Percentiles rank a stretch among this genome's conserved stretches.
Conservation (phyloP, 352 stramenopile species). For the Phytopythium mirpurense region DNA sequence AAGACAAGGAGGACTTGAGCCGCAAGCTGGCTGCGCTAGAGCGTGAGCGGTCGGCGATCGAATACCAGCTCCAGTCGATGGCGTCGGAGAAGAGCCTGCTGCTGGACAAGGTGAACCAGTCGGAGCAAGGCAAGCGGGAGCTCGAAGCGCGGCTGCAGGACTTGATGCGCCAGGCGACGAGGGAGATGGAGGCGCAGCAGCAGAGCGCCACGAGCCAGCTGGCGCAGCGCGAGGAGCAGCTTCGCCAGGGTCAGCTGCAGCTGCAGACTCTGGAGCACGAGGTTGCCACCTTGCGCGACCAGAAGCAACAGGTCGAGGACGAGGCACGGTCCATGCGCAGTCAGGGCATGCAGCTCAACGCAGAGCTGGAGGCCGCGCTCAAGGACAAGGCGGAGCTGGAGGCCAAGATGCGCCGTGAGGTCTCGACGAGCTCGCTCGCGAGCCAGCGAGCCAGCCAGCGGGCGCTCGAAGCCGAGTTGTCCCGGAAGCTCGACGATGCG, state of each 20-base stretch:
- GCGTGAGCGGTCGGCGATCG: conserved; percentile 46
- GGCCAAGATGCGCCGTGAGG: conserved; percentile 14
- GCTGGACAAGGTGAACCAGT: conserved; percentile 22
- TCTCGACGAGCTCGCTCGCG: conserved; percentile 4
- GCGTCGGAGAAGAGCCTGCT: conserved; percentile 28
- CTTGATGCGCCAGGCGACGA: conserved; percentile 39
- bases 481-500: conserved; percentile 35
- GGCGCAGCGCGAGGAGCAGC: conserved; percentile 37
- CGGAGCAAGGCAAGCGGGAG: conserved; percentile 47
- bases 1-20: conserved; percentile 63
- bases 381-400: conserved; percentile 38
- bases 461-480: conserved; percentile 23
- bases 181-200: conserved; percentile 43
- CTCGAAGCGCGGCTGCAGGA: conserved; percentile 47
- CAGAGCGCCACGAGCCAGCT: conserved; percentile 32
- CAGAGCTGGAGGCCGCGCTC: conserved; percentile 26
- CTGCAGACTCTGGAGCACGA: conserved; percentile 24
- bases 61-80: conserved; percentile 36
- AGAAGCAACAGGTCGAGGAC: conserved; percentile 27
- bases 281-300: conserved; percentile 24
- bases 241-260: conserved; percentile 39
- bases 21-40: conserved; percentile 35
- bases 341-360: conserved; percentile 26
- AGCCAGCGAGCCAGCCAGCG: conserved; percentile 18
- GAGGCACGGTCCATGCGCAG: conserved; percentile 24